Percentiles rank a stretch among this genome's conserved stretches.
Evolutionary conservation across 495 filamentous ascomycete genomes (phyloP).

Genomic region (Lasiosphaeriaceae sp.): DNA sequence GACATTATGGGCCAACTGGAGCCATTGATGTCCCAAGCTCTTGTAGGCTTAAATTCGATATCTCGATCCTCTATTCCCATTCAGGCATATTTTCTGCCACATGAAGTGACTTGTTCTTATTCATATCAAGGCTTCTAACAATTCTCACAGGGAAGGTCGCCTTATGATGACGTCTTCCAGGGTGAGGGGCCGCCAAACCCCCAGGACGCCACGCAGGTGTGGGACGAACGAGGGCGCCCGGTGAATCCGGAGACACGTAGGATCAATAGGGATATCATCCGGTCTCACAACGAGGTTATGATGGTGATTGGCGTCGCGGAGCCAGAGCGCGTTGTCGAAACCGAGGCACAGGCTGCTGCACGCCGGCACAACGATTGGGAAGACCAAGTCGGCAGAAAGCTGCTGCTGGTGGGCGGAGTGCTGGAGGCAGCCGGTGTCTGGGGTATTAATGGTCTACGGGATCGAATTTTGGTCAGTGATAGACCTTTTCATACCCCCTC

Average conservation of each 20-base stretch:
- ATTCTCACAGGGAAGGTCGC: slow-evolving; percentile 58
- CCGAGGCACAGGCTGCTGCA: slow-evolving; percentile 21
- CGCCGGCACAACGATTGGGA: slow-evolving; percentile 35
- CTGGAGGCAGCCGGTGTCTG: slow-evolving; percentile 43
- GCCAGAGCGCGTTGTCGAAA: slow-evolving; percentile 33
- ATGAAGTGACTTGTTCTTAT: not conserved
- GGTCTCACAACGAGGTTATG: slow-evolving; percentile 57
- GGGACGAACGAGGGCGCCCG: slow-evolving; percentile 67
- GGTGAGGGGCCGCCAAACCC: slow-evolving; percentile 22
- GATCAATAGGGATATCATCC: slow-evolving; percentile 47
- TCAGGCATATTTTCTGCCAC: not conserved
- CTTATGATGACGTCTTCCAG: slow-evolving; percentile 60
- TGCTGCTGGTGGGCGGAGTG: slow-evolving; percentile 34
- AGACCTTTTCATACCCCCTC: not conserved
- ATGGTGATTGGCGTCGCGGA: slow-evolving; percentile 51
- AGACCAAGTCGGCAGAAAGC: slow-evolving; percentile 32
- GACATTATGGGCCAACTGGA: slow-evolving; percentile 43
- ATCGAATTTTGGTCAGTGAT: slow-evolving; percentile 44
- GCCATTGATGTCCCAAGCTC: slow-evolving; percentile 47
- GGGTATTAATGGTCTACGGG: slow-evolving; percentile 50
- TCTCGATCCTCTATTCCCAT: too few relatives aligned
- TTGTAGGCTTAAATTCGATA: slow-evolving; percentile 34
- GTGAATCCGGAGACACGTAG: slow-evolving; percentile 55
- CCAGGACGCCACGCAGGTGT: slow-evolving; percentile 49
- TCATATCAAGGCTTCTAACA: not conserved